Evolutionary conservation across 2,329 filamentous ascomycete species (phyloP), one percentile per base, ranked within the genome.

Genomic region (Neonectria magnoliae): DNA sequence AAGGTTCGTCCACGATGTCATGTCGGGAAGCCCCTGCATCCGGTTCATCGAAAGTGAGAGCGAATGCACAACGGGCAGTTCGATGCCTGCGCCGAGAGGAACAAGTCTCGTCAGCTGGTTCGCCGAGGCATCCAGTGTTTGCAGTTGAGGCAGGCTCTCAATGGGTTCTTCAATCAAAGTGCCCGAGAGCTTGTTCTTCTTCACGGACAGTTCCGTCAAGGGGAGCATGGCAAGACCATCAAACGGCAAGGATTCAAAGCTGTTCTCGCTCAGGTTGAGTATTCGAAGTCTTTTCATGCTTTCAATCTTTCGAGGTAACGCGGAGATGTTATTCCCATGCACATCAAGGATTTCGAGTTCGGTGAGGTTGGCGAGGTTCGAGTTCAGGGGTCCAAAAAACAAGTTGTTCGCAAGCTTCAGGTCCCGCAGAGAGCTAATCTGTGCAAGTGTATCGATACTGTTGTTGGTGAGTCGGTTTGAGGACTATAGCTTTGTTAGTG

Each of bases 11-110:
- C 94, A 98, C 2, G 85, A 84, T n/a, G 86, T 84, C 70, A 98
- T 82, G 68, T 92, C 86, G 1, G 95, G 94, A 13, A 99, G 81
- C 1, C 79, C 78, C 65, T 88, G 87, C 7, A 99, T 81, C 11
- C 93, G 88, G 76, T 99, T 99, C 77, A 91, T 89, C 1, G 92
- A 92, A n/a, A 97, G 81, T 36, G 90, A 89, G 11, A 98, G 80
- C 53, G 90, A 88, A 68, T 92, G 90, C 25, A 98, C 79, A 9
- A 85, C 87, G 1, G 94, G 93, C 60, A 97, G 77, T 0, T 83
- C 79, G n/a, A 96, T 78, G 0, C 77, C 72, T 4, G 84, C 71
- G 1, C 78, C 76, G 0, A 77, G 67, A 0, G 83, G 77, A 2
- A 83, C 80, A 25, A 90, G 66, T 75, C 87, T 82, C 14, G 82